phyloP scores from a whole-genome alignment of 1,284 basidiomycete genomes.

The Ceratobasidium sp. region DNA sequence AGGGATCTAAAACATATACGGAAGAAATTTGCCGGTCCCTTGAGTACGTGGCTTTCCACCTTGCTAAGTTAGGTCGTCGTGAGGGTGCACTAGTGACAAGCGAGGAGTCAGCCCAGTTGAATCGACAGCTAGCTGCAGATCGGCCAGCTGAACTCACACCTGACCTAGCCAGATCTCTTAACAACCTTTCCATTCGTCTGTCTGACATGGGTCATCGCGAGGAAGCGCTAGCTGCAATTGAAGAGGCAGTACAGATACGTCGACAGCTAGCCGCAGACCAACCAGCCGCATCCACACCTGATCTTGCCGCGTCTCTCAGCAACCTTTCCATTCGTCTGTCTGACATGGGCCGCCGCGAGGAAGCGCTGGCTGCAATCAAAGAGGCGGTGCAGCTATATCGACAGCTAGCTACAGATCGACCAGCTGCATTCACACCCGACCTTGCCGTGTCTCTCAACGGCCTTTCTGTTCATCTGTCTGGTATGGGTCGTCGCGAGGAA shows the following conservation, averaged over 20 bases:
- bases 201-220: slow-evolving; percentile 16
- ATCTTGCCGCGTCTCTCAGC: background rate
- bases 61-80: too few relatives aligned
- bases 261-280: background rate
- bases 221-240: background rate
- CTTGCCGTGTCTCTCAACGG: too few relatives aligned
- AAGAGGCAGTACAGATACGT: slow-evolving; percentile 16
- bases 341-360: background rate
- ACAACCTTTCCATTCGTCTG: background rate
- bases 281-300: background rate
- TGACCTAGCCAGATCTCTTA: background rate
- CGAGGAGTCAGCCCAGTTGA: background rate
- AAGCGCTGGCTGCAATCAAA: background rate
- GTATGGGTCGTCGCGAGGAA: too few relatives aligned
- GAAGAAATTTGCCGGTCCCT: too few relatives aligned
- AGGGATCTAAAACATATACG: too few relatives aligned
- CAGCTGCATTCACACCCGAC: too few relatives aligned
- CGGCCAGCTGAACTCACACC: background rate
- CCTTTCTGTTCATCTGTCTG: too few relatives aligned
- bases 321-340: background rate
- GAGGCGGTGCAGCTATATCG: background rate
- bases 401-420: too few relatives aligned
- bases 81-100: too few relatives aligned
- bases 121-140: background rate
- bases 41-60: too few relatives aligned